These are phyloP conservation scores for Cytospora piceae DNA, from an alignment of 2,329 filamentous ascomycete genomes.

Conservation along the genomic window DNA sequence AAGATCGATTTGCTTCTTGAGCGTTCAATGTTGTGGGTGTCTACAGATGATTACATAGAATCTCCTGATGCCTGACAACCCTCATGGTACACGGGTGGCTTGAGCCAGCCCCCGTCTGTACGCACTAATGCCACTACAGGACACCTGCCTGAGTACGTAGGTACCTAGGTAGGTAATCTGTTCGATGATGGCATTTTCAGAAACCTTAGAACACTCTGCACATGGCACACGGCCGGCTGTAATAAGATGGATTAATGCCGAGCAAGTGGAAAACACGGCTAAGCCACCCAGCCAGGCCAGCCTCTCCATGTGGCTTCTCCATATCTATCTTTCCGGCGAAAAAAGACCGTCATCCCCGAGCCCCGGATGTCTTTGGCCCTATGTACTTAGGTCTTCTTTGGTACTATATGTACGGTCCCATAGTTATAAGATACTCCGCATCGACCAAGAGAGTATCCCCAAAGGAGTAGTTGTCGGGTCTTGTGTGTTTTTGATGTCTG, in stretches of 20 bases:
- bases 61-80: too few species aligned
- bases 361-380: not conserved
- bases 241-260: not conserved
- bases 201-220: not conserved
- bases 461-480: too few species aligned
- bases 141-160: too few species aligned
- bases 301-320: constrained; percentile 5
- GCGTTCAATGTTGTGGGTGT: not conserved
- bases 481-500: too few species aligned
- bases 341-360: not conserved
- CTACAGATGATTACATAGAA: not conserved
- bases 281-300: not conserved
- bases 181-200: not conserved
- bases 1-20: not conserved
- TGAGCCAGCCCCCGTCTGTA: too few species aligned
- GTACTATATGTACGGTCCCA: not conserved
- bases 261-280: not conserved
- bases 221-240: not conserved
- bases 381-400: too few species aligned
- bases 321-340: not conserved
- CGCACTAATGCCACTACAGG: too few species aligned
- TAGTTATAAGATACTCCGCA: not conserved
- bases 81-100: too few species aligned
- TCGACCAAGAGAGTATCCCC: not conserved
- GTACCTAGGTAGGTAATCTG: not conserved